Conservation (phyloP, 192 early-diverging fungal species). For the Coemansia sp. region DNA sequence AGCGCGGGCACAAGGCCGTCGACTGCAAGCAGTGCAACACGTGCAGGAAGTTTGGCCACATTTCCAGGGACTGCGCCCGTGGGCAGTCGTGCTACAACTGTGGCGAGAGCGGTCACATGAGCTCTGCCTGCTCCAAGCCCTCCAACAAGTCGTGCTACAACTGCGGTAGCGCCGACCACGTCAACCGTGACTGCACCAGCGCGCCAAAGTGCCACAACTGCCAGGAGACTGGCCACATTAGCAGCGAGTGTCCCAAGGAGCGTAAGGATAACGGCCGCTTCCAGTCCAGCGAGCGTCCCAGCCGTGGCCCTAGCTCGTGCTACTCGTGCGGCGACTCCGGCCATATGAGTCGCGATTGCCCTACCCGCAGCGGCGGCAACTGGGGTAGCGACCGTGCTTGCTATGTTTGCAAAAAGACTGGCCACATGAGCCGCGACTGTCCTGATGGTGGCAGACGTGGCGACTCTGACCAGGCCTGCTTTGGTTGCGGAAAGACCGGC, state of each 20-base stretch:
- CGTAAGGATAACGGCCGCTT: conserved; percentile 10
- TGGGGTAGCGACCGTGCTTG: conserved; percentile 27
- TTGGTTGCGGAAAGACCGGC: conserved; percentile 52
- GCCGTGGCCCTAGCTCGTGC: conserved; percentile 49
- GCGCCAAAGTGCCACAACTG: conserved; percentile 46
- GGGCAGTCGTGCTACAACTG: conserved; percentile 55
- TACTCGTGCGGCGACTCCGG: conserved; percentile 55
- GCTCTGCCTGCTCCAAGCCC: conserved; percentile 41
- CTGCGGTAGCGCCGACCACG: conserved; percentile 54
- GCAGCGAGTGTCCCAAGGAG: conserved; percentile 35
- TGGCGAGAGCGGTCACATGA: conserved; percentile 49
- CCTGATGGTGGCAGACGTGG: neutral
- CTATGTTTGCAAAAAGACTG: conserved; percentile 54
- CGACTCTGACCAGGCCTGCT: conserved; percentile 26
- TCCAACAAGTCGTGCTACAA: conserved; percentile 55
- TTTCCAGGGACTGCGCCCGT: conserved; percentile 39
- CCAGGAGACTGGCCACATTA: conserved; percentile 38
- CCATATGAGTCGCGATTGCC: conserved; percentile 56
- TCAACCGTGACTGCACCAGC: conserved; percentile 49
- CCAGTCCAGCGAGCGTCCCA: conserved; percentile 30
- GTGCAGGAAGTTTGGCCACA: conserved; percentile 58
- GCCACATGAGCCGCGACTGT: conserved; percentile 56
- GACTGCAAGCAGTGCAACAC: conserved; percentile 46
- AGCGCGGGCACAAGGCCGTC: conserved; percentile 13
- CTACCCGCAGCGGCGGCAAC: conserved; percentile 27